These are phyloP conservation scores for Trichocomaceae sp. DNA, from an alignment of 2,329 filamentous ascomycete genomes.

Conservation along the genomic window DNA sequence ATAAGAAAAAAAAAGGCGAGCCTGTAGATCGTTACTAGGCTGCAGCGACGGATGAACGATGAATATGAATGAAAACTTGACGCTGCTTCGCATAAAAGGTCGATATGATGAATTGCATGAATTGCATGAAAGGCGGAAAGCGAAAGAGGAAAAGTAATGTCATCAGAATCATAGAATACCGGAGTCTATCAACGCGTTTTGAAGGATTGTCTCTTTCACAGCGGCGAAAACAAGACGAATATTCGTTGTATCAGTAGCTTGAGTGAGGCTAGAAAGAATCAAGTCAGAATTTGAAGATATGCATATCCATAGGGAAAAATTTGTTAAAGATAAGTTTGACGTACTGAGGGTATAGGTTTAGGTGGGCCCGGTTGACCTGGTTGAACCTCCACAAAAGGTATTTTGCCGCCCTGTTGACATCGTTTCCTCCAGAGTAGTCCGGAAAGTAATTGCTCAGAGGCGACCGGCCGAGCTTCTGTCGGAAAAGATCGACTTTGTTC, in stretches of 20 bases:
- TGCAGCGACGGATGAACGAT: neutral
- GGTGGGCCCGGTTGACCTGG: conserved; percentile 90
- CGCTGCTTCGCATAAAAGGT: conserved; percentile 14
- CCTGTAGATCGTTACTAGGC: neutral
- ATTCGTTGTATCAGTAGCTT: conserved; percentile 98
- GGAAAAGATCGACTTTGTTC: conserved; percentile 98
- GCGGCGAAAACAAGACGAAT: conserved; percentile 96
- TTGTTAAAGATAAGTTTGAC: conserved; percentile 40
- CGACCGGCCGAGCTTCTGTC: conserved; percentile 82
- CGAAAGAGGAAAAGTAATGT: conserved; percentile 12
- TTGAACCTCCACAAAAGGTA: conserved; percentile 98
- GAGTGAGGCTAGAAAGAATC: conserved; percentile 65
- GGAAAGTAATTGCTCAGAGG: conserved; percentile 93
- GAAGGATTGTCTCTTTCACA: conserved; percentile 96
- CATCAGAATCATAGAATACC: conserved; percentile 63
- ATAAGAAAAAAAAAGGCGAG: neutral
- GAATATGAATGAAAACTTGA: neutral
- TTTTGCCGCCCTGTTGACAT: conserved; percentile 96
- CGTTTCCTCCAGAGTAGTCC: conserved; percentile 94
- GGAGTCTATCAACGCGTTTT: conserved; percentile 96
- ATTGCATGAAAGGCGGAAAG: too few species aligned
- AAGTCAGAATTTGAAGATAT: neutral
- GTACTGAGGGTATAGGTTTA: conserved; percentile 97
- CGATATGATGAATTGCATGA: conserved; percentile 10
- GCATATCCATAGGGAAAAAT: too few species aligned